Evolutionary conservation across 2,329 filamentous ascomycete species (phyloP).

Genomic region (Bertia moriformis): DNA sequence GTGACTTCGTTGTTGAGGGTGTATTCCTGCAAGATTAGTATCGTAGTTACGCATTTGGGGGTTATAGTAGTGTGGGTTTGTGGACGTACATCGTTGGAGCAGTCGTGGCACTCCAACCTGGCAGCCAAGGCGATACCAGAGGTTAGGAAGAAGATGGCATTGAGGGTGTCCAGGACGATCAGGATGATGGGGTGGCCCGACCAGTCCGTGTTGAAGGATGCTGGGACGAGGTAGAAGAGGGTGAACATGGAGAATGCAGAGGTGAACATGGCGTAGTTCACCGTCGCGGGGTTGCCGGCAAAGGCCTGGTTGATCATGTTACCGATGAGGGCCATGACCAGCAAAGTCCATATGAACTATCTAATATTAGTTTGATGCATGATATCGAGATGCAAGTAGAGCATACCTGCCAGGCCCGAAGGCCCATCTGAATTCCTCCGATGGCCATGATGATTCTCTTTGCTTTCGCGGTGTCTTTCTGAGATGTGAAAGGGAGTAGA

Average conservation of each 20-base stretch:
- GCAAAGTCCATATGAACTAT: slow-evolving; percentile 43
- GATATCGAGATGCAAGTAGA: not conserved
- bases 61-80: not conserved
- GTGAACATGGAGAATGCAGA: slow-evolving; percentile 28
- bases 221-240: slow-evolving; percentile 28
- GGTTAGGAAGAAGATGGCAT: slow-evolving; percentile 29
- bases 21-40: slow-evolving; percentile 15
- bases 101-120: slow-evolving; percentile 24
- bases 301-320: slow-evolving; percentile 42
- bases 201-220: slow-evolving; percentile 21
- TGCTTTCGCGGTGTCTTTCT: not conserved
- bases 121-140: slow-evolving; percentile 30
- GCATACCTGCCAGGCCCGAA: not conserved
- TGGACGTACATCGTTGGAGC: slow-evolving; percentile 24
- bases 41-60: not conserved
- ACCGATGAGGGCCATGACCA: slow-evolving; percentile 45
- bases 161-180: slow-evolving; percentile 26
- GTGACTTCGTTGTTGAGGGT: slow-evolving; percentile 25
- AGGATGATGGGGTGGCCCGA: slow-evolving; percentile 23
- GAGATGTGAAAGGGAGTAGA: not conserved
- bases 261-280: slow-evolving; percentile 36
- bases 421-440: not conserved
- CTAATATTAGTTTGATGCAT: not conserved
- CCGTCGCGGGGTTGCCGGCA: slow-evolving; percentile 36
- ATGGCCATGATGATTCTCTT: not conserved